A percentile compares a stretch with the other conserved stretches of the same genome.
Conservation (phyloP, 495 filamentous ascomycete species). For the Cenococcum geophilum region DNA sequence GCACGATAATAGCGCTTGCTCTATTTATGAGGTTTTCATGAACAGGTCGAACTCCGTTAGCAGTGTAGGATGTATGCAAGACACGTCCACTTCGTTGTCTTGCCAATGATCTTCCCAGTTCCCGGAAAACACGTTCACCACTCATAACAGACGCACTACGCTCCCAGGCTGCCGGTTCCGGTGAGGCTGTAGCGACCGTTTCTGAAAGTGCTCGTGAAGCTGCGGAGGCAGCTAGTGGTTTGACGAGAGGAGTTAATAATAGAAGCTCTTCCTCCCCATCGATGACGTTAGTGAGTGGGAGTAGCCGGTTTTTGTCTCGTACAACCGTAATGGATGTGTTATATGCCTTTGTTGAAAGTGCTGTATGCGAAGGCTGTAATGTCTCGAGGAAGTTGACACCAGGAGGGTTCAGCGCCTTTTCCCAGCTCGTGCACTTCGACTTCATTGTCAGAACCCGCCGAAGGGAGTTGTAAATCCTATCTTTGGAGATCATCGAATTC, state of each 20-base stretch:
- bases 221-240: conserved; percentile 77
- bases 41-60: conserved; percentile 79
- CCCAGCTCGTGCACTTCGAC: conserved; percentile 70
- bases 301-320: conserved; percentile 68
- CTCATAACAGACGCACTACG: conserved; percentile 65
- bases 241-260: conserved; percentile 76
- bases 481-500: conserved; percentile 71
- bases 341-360: conserved; percentile 74
- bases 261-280: conserved; percentile 78
- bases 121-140: conserved; percentile 80
- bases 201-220: conserved; percentile 52
- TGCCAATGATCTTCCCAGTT: conserved; percentile 73
- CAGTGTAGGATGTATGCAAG: conserved; percentile 84
- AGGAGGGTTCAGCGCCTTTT: conserved; percentile 71
- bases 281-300: conserved; percentile 71
- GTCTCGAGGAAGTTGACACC: conserved; percentile 65
- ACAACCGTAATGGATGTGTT: conserved; percentile 82
- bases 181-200: conserved; percentile 37
- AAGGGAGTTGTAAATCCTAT: conserved; percentile 69
- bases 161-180: conserved; percentile 54
- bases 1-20: conserved; percentile 75
- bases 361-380: conserved; percentile 70
- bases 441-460: conserved; percentile 70
- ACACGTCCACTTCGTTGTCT: conserved; percentile 75
- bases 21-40: conserved; percentile 86